These are phyloP conservation scores for Glycine latifolia DNA, from an alignment of 306 rosid species.

Conservation along the genomic window DNA sequence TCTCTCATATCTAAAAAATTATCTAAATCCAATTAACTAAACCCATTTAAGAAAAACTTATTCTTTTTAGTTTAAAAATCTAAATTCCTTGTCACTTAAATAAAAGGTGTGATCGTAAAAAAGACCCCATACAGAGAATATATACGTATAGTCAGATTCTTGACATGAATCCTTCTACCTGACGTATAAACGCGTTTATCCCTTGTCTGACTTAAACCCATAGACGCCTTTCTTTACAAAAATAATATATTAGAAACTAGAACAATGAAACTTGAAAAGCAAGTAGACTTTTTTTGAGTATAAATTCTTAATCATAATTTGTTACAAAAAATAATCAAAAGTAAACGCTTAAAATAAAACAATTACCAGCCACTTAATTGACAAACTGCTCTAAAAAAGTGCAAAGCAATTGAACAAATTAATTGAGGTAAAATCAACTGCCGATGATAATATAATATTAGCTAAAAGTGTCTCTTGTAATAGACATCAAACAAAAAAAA, in stretches of 20 bases:
- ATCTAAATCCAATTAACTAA: too few relatives aligned
- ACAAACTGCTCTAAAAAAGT: not conserved
- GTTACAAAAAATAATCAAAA: not conserved
- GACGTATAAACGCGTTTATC: constrained; percentile 12
- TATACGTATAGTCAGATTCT: not conserved
- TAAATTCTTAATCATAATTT: not conserved
- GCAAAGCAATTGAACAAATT: not conserved
- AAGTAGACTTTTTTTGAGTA: not conserved
- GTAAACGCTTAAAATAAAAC: not conserved
- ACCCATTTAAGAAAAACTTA: too few relatives aligned
- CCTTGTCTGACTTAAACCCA: not conserved
- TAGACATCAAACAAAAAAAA: not conserved
- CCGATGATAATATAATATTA: not conserved
- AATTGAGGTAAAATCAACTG: not conserved
- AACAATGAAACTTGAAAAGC: not conserved
- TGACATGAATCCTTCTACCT: too few relatives aligned
- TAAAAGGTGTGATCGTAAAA: too few relatives aligned
- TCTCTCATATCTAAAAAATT: too few relatives aligned
- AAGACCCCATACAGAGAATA: not conserved
- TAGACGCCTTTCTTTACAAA: not conserved
- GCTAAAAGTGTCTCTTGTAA: not conserved
- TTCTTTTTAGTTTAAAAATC: too few relatives aligned
- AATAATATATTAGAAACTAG: not conserved
- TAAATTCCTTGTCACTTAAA: too few relatives aligned
- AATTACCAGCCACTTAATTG: not conserved